Conservation (phyloP, 148 eudicot genomes). For the Bassia scoparia region DNA sequence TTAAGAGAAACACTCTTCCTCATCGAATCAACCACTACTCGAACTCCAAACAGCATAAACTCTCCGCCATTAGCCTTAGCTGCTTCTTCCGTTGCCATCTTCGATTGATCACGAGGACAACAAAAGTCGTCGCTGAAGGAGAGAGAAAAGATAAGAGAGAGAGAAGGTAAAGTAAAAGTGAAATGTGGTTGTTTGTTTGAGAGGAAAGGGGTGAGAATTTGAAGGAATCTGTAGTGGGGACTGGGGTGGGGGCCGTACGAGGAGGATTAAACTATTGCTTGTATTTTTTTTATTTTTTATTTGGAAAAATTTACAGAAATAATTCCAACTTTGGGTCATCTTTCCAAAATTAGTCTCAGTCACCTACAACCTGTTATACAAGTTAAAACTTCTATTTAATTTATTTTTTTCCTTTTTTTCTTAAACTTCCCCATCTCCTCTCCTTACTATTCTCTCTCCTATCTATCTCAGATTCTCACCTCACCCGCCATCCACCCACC, state of each 20-base stretch:
- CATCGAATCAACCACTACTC: conserved; percentile 64
- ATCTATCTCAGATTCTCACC: too few relatives aligned
- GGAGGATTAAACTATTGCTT: not conserved
- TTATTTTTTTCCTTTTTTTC: too few relatives aligned
- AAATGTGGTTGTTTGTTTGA: not conserved
- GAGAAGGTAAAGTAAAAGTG: not conserved
- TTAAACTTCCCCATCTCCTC: too few relatives aligned
- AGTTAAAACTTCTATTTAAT: too few relatives aligned
- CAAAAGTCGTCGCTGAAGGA: conserved; percentile 5
- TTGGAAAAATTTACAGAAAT: too few relatives aligned
- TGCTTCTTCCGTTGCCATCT: conserved; percentile 19
- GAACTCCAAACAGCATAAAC: conserved; percentile 70
- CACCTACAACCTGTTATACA: too few relatives aligned
- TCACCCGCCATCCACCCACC: too few relatives aligned
- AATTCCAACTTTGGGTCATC: too few relatives aligned
- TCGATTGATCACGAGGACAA: not conserved
- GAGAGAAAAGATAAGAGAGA: conserved; percentile 8
- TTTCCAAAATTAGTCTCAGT: too few relatives aligned
- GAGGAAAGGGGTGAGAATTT: conserved; percentile 13
- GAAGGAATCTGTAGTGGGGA: conserved; percentile 22
- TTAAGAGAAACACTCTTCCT: conserved; percentile 81
- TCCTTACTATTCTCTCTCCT: too few relatives aligned
- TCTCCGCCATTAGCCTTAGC: conserved; percentile 26
- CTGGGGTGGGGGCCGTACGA: conserved; percentile 23
- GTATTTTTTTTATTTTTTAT: not conserved